A percentile compares a stretch with the other conserved stretches of the same genome.
Evolutionary conservation across 257 asterid species (phyloP).

Genomic region (Osmanthus fragrans): DNA sequence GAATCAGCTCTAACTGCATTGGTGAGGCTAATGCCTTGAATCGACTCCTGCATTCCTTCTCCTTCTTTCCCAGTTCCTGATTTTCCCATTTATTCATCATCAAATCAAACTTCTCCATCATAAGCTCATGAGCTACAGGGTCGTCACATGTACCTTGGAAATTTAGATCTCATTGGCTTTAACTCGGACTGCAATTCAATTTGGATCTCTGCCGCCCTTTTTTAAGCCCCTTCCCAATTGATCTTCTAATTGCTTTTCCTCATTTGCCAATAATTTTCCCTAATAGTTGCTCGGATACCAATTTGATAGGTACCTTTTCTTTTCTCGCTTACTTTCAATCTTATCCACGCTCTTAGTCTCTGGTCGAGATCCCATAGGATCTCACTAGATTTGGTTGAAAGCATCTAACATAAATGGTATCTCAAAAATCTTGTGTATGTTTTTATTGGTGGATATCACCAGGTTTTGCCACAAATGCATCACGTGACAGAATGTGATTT

Average conservation of each 20-base stretch:
- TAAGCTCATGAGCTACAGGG: no score
- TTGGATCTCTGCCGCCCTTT: neutral
- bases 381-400: no score
- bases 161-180: neutral
- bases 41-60: neutral
- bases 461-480: neutral
- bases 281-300: neutral
- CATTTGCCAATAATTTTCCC: neutral
- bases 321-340: no score
- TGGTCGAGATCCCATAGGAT: no score
- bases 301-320: no score
- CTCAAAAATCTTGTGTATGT: no score
- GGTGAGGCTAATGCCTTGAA: neutral
- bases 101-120: neutral
- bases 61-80: neutral
- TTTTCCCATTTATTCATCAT: neutral
- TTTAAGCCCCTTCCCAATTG: neutral
- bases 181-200: neutral
- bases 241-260: neutral
- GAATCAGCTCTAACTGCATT: neutral
- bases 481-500: neutral
- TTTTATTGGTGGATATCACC: neutral
- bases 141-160: no score
- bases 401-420: no score
- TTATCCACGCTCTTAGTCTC: no score